These are phyloP conservation scores for Geotrichum siamense DNA, from an alignment of 1,139 yeast species.

Conservation along the genomic window DNA sequence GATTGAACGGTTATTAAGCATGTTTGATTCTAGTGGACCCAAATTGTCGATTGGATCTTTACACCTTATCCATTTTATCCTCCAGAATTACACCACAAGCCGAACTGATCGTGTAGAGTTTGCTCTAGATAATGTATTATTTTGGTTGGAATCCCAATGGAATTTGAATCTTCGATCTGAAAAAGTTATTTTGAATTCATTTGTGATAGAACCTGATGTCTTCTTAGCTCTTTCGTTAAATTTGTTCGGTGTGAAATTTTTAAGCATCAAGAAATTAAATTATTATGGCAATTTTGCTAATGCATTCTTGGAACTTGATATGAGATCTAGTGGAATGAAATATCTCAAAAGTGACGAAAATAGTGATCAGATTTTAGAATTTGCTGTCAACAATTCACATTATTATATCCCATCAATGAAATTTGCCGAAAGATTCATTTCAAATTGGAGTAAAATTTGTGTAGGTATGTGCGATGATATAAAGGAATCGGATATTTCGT, in stretches of 20 bases:
- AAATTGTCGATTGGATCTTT: conserved; percentile 13
- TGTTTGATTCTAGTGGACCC: conserved; percentile 17
- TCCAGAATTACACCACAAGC: conserved; percentile 4
- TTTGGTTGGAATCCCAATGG: conserved; percentile 10
- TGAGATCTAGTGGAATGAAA: neutral
- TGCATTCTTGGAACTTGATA: conserved; percentile 1
- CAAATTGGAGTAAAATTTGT: conserved; percentile 5
- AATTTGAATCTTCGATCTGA: conserved; percentile 1
- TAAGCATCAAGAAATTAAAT: neutral
- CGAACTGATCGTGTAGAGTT: neutral
- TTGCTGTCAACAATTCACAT: neutral
- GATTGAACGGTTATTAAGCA: conserved; percentile 11
- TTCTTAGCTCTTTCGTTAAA: conserved; percentile 6
- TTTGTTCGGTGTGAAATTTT: conserved; percentile 3
- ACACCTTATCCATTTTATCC: conserved; percentile 5
- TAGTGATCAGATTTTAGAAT: neutral
- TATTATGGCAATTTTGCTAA: conserved; percentile 7
- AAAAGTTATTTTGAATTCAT: neutral
- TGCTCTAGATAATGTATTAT: conserved; percentile 10
- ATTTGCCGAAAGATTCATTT: neutral
- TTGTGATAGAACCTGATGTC: conserved; percentile 7
- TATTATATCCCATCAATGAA: conserved; percentile 6
- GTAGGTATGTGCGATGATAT: conserved; percentile 1
- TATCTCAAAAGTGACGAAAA: neutral
- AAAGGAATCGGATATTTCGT: conserved; percentile 2